Evolutionary conservation across 179 eudicot species (phyloP).

Genomic region (Patellifolia procumbens): DNA sequence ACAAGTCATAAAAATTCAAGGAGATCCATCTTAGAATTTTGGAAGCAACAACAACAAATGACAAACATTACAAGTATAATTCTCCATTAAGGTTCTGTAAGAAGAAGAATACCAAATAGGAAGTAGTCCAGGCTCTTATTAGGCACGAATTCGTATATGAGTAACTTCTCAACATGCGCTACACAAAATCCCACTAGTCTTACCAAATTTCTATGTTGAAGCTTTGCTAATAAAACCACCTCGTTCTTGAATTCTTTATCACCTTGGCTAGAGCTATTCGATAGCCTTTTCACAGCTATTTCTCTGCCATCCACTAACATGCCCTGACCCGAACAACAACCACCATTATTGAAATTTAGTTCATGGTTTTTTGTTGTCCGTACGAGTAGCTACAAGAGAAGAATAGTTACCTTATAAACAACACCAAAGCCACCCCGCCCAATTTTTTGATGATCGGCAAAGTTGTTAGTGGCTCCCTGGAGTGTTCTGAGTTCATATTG

Average conservation of each 20-base stretch:
- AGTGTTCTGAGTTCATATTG: conserved; percentile 21
- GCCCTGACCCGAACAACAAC: conserved; percentile 13
- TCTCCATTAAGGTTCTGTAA: neutral
- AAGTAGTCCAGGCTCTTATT: conserved; percentile 31
- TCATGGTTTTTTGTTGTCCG: too few relatives aligned
- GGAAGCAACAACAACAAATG: neutral
- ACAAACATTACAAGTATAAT: neutral
- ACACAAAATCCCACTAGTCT: conserved; percentile 29
- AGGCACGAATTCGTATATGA: conserved; percentile 26
- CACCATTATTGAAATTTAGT: neutral
- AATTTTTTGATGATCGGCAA: conserved; percentile 16
- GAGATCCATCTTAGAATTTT: neutral
- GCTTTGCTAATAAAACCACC: conserved; percentile 28
- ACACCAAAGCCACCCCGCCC: conserved; percentile 37
- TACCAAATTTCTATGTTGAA: conserved; percentile 33
- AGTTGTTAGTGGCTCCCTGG: conserved; percentile 32
- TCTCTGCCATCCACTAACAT: conserved; percentile 23
- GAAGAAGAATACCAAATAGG: conserved; percentile 22
- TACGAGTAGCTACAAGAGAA: too few relatives aligned
- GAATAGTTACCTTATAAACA: conserved; percentile 31
- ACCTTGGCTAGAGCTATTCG: conserved; percentile 27
- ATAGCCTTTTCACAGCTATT: conserved; percentile 33
- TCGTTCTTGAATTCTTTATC: conserved; percentile 32
- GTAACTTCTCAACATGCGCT: conserved; percentile 14
- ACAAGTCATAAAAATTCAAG: neutral